These are phyloP conservation scores for Aureobasidium sp. DNA, from an alignment of 2,329 filamentous ascomycete species.

Conservation along the genomic window DNA sequence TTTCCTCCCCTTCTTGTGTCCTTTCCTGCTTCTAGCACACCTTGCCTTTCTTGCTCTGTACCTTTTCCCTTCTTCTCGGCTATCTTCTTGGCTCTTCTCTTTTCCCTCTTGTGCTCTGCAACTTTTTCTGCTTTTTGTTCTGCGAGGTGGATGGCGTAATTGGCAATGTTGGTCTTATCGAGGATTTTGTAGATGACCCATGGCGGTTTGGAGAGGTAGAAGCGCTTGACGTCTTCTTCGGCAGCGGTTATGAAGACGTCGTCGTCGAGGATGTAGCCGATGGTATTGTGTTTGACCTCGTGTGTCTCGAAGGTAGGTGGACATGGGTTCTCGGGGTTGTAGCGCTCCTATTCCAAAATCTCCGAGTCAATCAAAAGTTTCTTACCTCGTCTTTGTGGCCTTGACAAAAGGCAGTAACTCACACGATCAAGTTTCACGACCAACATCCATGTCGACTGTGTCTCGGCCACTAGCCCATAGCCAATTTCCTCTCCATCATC, in stretches of 20 bases:
- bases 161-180: neutral
- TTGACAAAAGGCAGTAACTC: neutral
- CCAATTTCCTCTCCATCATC: neutral
- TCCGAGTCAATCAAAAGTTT: neutral
- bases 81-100: conserved; percentile 1
- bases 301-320: neutral
- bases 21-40: neutral
- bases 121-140: neutral
- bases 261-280: conserved; percentile 8
- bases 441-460: neutral
- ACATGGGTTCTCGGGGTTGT: neutral
- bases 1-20: neutral
- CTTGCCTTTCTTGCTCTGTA: neutral
- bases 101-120: neutral
- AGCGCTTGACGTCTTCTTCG: neutral
- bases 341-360: neutral
- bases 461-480: neutral
- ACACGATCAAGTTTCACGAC: neutral
- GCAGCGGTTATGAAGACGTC: neutral
- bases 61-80: neutral
- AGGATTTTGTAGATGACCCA: conserved; percentile 1
- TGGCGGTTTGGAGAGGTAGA: neutral
- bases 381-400: neutral
- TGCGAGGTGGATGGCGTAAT: neutral
- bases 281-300: neutral